phyloP scores from a whole-genome alignment of 225 moss, liverwort and hornwort species.

The Thuidium tamariscinum region DNA sequence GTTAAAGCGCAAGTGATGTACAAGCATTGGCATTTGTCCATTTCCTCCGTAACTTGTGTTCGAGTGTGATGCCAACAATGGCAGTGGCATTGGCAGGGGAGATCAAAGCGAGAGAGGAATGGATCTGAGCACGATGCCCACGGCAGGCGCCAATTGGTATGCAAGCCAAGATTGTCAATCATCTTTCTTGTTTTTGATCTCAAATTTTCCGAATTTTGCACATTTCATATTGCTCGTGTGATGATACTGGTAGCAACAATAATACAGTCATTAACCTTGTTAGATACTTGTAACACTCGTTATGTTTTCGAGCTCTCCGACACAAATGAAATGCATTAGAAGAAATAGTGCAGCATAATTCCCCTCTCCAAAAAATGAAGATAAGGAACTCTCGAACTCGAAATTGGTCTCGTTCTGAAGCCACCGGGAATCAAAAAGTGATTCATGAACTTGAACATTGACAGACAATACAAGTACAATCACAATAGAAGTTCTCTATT shows the following conservation, averaged over 20 bases:
- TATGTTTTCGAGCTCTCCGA: neutral
- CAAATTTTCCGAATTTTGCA: neutral
- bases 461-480: neutral
- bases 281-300: neutral
- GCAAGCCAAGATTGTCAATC: neutral
- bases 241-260: neutral
- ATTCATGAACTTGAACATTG: neutral
- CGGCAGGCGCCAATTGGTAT: neutral
- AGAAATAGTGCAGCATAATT: neutral
- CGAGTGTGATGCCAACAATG: neutral
- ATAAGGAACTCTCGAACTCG: neutral
- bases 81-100: neutral
- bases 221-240: neutral
- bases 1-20: neutral
- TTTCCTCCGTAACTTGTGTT: neutral
- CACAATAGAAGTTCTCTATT: neutral
- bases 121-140: neutral
- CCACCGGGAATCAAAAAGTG: neutral
- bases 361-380: neutral
- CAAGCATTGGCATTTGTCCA: neutral
- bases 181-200: neutral
- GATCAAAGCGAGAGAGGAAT: neutral
- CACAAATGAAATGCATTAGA: neutral
- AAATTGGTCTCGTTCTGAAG: neutral
- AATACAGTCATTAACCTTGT: neutral